Conservation (phyloP, 371 early-diverging fungal genomes). For the Mycotypha africana region DNA sequence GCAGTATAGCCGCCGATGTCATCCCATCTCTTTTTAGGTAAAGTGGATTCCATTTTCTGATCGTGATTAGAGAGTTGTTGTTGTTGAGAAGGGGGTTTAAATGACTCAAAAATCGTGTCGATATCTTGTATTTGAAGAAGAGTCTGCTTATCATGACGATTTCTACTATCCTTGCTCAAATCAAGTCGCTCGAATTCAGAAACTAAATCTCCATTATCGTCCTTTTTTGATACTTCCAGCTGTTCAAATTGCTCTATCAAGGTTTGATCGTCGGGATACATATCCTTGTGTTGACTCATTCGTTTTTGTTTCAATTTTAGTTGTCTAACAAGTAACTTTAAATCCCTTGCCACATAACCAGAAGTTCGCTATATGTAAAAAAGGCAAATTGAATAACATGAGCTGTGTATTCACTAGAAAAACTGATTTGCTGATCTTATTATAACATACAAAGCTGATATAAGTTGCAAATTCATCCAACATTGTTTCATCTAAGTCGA, state of each 20-base stretch:
- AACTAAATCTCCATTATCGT: slow-evolving; percentile 1
- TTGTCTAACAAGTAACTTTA: slow-evolving; percentile 41
- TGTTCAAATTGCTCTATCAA: too few species aligned
- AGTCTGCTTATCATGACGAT: too few species aligned
- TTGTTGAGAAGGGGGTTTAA: slow-evolving; percentile 47
- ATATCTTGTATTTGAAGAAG: slow-evolving; percentile 33
- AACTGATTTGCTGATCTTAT: too few species aligned
- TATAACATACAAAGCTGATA: too few species aligned
- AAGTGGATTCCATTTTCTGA: slow-evolving; percentile 40
- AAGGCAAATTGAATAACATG: too few species aligned
- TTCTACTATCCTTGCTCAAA: neutral
- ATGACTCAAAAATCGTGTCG: slow-evolving; percentile 37
- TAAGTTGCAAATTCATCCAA: too few species aligned
- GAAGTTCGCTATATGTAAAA: slow-evolving; percentile 54
- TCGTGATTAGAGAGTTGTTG: slow-evolving; percentile 24
- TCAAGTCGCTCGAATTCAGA: slow-evolving; percentile 7
- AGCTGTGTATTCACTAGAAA: too few species aligned
- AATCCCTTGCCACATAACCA: slow-evolving; percentile 58
- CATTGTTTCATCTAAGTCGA: too few species aligned
- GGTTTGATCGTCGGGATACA: neutral
- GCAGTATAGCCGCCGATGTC: slow-evolving; percentile 49
- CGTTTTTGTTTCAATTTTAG: slow-evolving; percentile 39
- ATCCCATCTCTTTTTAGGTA: slow-evolving; percentile 37
- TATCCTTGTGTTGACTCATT: neutral
- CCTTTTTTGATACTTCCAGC: neutral